Percentiles rank a stretch among this genome's conserved stretches.
Evolutionary conservation across 176 grass and related monocot genomes (phyloP).

Genomic region (Saccharum spontaneum): DNA sequence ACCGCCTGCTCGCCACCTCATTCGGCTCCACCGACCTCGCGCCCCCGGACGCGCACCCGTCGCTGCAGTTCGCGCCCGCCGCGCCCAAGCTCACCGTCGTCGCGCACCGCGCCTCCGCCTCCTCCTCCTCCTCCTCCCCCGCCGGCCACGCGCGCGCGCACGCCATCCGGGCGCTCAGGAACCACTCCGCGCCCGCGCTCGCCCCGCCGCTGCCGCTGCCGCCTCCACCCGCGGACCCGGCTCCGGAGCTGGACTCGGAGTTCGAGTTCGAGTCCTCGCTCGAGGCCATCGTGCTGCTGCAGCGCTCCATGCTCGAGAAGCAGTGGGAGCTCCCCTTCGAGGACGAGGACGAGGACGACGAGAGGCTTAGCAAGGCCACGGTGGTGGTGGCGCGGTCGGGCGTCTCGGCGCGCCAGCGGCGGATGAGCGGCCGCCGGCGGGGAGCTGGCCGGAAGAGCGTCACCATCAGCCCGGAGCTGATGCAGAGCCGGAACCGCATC

Average conservation of each 20-base stretch:
- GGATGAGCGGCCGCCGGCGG: conserved; percentile 53
- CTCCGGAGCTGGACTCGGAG: not conserved
- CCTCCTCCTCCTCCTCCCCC: conserved; percentile 29
- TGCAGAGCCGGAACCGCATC: conserved; percentile 58
- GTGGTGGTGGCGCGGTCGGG: conserved; percentile 55
- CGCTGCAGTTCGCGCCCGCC: conserved; percentile 35
- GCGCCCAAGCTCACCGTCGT: conserved; percentile 54
- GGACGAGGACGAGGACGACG: conserved; percentile 17
- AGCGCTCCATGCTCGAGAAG: conserved; percentile 95
- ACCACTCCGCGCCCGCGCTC: conserved; percentile 40
- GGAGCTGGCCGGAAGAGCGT: not conserved
- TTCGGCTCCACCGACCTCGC: conserved; percentile 58
- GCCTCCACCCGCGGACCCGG: not conserved
- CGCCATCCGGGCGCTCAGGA: conserved; percentile 73
- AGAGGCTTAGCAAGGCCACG: not conserved
- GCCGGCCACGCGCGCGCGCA: conserved; percentile 41
- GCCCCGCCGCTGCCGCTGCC: conserved; percentile 25
- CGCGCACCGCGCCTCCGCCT: conserved; percentile 39
- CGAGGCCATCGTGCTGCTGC: conserved; percentile 72
- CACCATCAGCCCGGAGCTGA: conserved; percentile 73
- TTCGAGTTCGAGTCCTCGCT: conserved; percentile 58
- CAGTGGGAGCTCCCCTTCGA: conserved; percentile 96
- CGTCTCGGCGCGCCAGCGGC: conserved; percentile 66
- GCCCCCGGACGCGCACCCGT: conserved; percentile 17
- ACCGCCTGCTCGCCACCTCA: conserved; percentile 65